Percentiles rank a stretch among this genome's conserved stretches.
Evolutionary conservation across 768 basidiomycete genomes (phyloP).

Genomic region (Pleurotus citrinopileatus): DNA sequence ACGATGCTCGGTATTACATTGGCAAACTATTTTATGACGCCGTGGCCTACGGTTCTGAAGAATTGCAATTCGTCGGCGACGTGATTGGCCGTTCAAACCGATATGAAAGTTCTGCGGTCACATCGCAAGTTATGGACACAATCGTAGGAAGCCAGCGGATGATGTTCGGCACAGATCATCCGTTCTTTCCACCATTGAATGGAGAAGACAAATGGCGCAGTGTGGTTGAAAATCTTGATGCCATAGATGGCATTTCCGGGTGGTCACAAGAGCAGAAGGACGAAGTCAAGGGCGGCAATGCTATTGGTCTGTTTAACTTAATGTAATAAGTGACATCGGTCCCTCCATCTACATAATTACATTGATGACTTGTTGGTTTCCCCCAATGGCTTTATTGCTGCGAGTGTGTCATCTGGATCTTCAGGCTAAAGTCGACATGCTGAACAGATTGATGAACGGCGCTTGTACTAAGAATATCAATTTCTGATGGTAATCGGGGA

Average conservation of each 20-base stretch:
- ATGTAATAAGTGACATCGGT: slow-evolving; percentile 16
- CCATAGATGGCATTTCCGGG: slow-evolving; percentile 63
- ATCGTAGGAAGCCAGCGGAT: slow-evolving; percentile 55
- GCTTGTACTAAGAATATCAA: slow-evolving; percentile 94
- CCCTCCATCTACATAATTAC: not conserved
- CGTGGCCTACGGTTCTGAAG: slow-evolving; percentile 86
- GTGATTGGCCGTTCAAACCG: slow-evolving; percentile 58
- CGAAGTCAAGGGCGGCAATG: slow-evolving; percentile 71
- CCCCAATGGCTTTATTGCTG: slow-evolving; percentile 11
- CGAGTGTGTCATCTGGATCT: slow-evolving; percentile 76
- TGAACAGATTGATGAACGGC: slow-evolving; percentile 88
- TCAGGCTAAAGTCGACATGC: slow-evolving; percentile 96
- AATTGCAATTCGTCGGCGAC: slow-evolving; percentile 75
- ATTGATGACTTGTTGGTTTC: too few species aligned
- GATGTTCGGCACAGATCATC: slow-evolving; percentile 87
- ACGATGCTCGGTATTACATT: slow-evolving; percentile 83
- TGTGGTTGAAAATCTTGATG: slow-evolving; percentile 82
- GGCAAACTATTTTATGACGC: slow-evolving; percentile 82
- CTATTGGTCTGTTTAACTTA: slow-evolving; percentile 65
- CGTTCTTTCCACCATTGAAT: slow-evolving; percentile 83
- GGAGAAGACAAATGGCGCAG: slow-evolving; percentile 75
- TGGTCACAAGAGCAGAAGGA: slow-evolving; percentile 61
- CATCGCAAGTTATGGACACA: slow-evolving; percentile 29
- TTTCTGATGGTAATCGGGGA: slow-evolving; percentile 49
- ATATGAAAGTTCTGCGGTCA: slow-evolving; percentile 37